Evolutionary conservation across 768 basidiomycete genomes (phyloP).

Genomic region (Rhizopogon vinicolor): DNA sequence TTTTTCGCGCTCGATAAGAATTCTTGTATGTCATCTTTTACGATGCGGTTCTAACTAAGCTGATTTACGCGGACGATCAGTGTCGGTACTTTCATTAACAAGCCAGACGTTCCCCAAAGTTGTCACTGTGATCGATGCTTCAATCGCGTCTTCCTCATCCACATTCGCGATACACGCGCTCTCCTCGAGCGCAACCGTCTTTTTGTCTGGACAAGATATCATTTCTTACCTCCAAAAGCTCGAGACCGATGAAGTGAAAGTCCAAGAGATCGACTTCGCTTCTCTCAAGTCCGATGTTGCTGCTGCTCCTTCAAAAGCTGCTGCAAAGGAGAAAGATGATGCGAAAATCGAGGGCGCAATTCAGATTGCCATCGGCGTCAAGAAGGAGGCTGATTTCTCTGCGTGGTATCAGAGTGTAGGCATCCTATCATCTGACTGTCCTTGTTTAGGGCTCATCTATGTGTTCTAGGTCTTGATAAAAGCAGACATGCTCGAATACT

Average conservation of each 20-base stretch:
- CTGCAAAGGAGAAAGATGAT: slow-evolving; percentile 61
- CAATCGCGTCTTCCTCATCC: slow-evolving; percentile 57
- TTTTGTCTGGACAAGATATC: slow-evolving; percentile 78
- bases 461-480: slow-evolving; percentile 83
- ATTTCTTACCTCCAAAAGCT: slow-evolving; percentile 65
- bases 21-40: slow-evolving; percentile 56
- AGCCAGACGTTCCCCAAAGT: slow-evolving; percentile 63
- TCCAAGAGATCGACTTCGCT: slow-evolving; percentile 73
- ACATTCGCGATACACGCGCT: slow-evolving; percentile 73
- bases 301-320: slow-evolving; percentile 25
- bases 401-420: slow-evolving; percentile 90
- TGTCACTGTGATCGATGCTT: slow-evolving; percentile 70
- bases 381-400: slow-evolving; percentile 94
- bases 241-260: slow-evolving; percentile 58
- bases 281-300: slow-evolving; percentile 48
- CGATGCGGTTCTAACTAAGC: background rate
- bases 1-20: slow-evolving; percentile 85
- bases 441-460: slow-evolving; percentile 5
- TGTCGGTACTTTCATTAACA: slow-evolving; percentile 77
- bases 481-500: slow-evolving; percentile 99
- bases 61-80: slow-evolving; percentile 34
- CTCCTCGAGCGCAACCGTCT: slow-evolving; percentile 66
- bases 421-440: slow-evolving; percentile 4
- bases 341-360: slow-evolving; percentile 84
- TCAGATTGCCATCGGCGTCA: slow-evolving; percentile 90